A percentile compares a stretch with the other conserved stretches of the same genome.
Conservation (phyloP, 768 basidiomycete genomes). For the Boletus reticuloceps region DNA sequence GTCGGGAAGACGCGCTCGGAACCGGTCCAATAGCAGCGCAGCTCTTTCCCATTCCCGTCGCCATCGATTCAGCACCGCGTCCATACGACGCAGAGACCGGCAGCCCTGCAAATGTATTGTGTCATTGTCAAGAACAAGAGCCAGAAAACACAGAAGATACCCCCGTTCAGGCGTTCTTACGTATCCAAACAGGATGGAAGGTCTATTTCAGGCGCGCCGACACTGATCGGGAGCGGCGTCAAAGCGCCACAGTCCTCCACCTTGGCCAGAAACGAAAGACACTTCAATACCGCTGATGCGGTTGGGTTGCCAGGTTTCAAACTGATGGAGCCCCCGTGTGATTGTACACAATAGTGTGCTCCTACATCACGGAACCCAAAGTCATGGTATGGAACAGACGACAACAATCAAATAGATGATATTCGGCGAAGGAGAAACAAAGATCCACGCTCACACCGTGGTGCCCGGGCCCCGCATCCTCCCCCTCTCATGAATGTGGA, state of each 20-base stretch:
- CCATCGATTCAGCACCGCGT: not conserved
- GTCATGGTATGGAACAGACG: not conserved
- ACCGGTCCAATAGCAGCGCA: not conserved
- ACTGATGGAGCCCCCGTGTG: not conserved
- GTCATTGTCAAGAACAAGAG: not conserved
- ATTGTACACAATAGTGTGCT: not conserved
- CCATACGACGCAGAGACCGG: slow-evolving; percentile 1
- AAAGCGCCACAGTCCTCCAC: not conserved
- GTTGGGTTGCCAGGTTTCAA: slow-evolving; percentile 5
- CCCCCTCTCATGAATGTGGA: not conserved
- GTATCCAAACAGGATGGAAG: slow-evolving; percentile 1
- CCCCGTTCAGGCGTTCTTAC: slow-evolving; percentile 6
- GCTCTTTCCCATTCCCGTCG: not conserved
- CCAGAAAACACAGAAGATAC: not conserved
- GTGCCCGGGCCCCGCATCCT: not conserved
- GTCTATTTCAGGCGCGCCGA: slow-evolving; percentile 1
- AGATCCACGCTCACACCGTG: not conserved
- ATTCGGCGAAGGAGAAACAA: not conserved
- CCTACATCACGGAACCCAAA: not conserved
- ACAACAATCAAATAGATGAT: slow-evolving; percentile 3
- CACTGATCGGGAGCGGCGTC: slow-evolving; percentile 6
- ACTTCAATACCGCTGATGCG: too few species aligned
- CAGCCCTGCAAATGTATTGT: not conserved
- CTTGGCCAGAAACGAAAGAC: not conserved
- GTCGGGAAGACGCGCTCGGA: not conserved